Evolutionary conservation across 805 yeast genomes (phyloP), one percentile per base, ranked within the genome.

Genomic region (Starmerella powellii): DNA sequence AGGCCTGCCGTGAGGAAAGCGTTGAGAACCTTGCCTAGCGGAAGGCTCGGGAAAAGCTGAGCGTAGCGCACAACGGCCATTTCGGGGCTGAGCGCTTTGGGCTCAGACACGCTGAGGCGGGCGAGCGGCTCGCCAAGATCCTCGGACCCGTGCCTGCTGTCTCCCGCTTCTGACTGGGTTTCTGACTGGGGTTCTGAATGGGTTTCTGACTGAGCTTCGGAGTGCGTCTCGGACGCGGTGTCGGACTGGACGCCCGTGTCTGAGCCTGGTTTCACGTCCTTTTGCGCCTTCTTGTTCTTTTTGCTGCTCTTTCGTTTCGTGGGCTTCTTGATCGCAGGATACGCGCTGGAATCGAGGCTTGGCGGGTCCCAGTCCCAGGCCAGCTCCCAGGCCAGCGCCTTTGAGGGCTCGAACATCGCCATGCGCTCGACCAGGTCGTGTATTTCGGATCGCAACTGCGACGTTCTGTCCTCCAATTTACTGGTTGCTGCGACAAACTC

Each of bases 361-460:
- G 68, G 70, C 58, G 86, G 94, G 20, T 64, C 51, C 80, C 88
- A 80, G 32, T 52, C 57, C 53, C 53, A 53, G 29, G 33, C 33
- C 10, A 54, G 38, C 31, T 48, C 45, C 27, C 35, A 53, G 6
- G 86, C 83, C 24, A 71, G 63, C 29, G 72, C 65, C 5, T 76
- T 75, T 1, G 70, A 68, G 18, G 78, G 73, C 31, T 74, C 71
- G 13, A 88, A 73, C 13, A 79, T 62, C 3, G 86, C 74, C 78
- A 87, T 73, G 28, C 80, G 93, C 12, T 74, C 77, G 0, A 75
- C 73, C 70, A 75, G 67, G 8, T 71, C 74, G 34, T 63, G 63
- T 3, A 86, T 61, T 21, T 71, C 68, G 1, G 53, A 51, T 8
- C 64, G 63, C 21, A 70, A 52, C 13, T 3, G 13, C 23, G 19